A percentile compares a stretch with the other conserved stretches of the same genome.
These are phyloP conservation scores for Stylosanthes scabra DNA, from an alignment of 331 rosid species.

Conservation along the genomic window DNA sequence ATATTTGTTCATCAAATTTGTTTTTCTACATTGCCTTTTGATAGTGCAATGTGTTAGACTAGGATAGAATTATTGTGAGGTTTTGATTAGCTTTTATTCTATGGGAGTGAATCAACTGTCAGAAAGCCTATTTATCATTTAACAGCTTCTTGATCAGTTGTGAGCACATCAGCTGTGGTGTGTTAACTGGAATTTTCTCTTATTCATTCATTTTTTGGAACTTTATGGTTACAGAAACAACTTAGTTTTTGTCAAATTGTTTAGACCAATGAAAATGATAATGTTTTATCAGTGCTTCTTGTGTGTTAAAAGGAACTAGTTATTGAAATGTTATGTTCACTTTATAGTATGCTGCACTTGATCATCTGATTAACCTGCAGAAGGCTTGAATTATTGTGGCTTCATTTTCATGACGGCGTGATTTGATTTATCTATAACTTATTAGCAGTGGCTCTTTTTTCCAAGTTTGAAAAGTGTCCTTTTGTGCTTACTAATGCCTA, in stretches of 20 bases:
- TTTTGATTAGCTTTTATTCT: slow-evolving; percentile 12
- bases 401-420: slow-evolving; percentile 12
- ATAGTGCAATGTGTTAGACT: slow-evolving; percentile 27
- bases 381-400: slow-evolving; percentile 4
- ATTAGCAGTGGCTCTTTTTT: not conserved
- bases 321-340: not conserved
- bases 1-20: slow-evolving; percentile 39
- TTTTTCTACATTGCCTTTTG: slow-evolving; percentile 30
- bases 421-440: not conserved
- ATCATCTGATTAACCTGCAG: slow-evolving; percentile 8
- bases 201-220: slow-evolving; percentile 19
- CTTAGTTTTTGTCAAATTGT: not conserved
- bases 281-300: not conserved
- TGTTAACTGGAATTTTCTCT: slow-evolving; percentile 34
- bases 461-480: not conserved
- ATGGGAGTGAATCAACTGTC: slow-evolving; percentile 20
- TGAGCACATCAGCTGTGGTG: slow-evolving; percentile 1
- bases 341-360: slow-evolving; percentile 12
- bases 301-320: slow-evolving; percentile 15
- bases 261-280: slow-evolving; percentile 20
- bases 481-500: not conserved
- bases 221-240: slow-evolving; percentile 9
- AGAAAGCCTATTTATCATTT: slow-evolving; percentile 18
- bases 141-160: slow-evolving; percentile 12
- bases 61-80: slow-evolving; percentile 26